A percentile compares a stretch with the other conserved stretches of the same genome.
These are phyloP conservation scores for Ceratocystis papillata DNA, from an alignment of 2,329 filamentous ascomycete genomes.

Conservation along the genomic window DNA sequence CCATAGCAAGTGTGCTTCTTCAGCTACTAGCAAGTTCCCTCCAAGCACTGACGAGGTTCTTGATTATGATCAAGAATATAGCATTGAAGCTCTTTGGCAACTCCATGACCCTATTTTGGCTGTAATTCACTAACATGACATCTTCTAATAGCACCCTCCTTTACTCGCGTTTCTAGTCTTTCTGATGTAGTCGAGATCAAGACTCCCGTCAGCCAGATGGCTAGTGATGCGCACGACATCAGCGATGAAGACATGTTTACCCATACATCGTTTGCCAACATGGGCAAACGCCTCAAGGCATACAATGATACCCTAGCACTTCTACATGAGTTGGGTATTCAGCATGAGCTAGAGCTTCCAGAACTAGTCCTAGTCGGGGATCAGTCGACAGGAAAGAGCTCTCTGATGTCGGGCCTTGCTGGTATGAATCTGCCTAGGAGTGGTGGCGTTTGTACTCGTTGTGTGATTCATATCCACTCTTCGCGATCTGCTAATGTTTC, in stretches of 20 bases:
- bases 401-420: conserved; percentile 50
- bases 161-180: background rate
- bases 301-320: conserved; percentile 57
- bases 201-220: conserved; percentile 12
- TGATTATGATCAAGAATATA: background rate
- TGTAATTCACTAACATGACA: background rate
- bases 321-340: conserved; percentile 61
- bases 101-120: background rate
- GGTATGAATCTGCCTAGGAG: conserved; percentile 62
- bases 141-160: background rate
- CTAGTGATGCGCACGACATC: conserved; percentile 6
- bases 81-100: too few relatives aligned
- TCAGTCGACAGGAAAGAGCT: conserved; percentile 75
- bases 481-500: conserved; percentile 51
- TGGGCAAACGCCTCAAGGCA: conserved; percentile 53
- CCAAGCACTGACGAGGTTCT: background rate
- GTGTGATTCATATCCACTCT: conserved; percentile 68
- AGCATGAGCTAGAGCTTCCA: conserved; percentile 58
- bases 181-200: conserved; percentile 9
- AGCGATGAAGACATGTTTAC: conserved; percentile 34
- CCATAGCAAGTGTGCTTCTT: background rate
- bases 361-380: conserved; percentile 77
- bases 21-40: background rate
- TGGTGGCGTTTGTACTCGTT: conserved; percentile 65
- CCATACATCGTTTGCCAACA: conserved; percentile 39